A percentile compares a stretch with the other conserved stretches of the same genome.
phyloP scores from a whole-genome alignment of 169 alveolate genomes.

The Eimeria sp. region DNA sequence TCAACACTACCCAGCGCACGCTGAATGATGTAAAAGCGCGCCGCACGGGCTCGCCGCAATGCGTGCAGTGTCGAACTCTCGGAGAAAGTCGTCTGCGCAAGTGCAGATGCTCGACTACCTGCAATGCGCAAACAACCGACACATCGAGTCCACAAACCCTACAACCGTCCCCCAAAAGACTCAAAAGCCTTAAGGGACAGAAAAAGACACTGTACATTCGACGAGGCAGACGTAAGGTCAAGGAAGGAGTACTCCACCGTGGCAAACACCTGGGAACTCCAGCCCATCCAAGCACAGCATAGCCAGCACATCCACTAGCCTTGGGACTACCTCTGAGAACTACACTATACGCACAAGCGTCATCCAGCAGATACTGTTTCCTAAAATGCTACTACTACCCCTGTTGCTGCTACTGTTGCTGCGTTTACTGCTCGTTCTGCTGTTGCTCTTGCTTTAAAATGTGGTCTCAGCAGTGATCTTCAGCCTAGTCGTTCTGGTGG shows the following conservation, averaged over 20 bases:
- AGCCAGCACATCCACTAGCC: neutral
- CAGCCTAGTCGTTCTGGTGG: neutral
- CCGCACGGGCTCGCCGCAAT: neutral
- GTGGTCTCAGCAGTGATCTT: neutral
- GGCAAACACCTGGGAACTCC: neutral
- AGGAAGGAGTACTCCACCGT: neutral
- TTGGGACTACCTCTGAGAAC: neutral
- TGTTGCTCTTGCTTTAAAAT: neutral
- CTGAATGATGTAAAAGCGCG: constrained; percentile 3
- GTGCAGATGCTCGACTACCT: constrained; percentile 7
- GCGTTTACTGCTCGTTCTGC: neutral
- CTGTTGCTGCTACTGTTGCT: neutral
- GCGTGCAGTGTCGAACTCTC: constrained; percentile 18
- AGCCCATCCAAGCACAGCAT: neutral
- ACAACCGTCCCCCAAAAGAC: neutral
- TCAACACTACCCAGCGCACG: neutral
- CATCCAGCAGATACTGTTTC: neutral
- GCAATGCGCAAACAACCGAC: neutral
- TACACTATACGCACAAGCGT: neutral
- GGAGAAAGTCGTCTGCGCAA: constrained; percentile 17
- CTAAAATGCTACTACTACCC: neutral
- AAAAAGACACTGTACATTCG: neutral
- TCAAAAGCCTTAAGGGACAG: neutral
- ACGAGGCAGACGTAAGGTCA: neutral
- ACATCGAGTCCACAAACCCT: neutral